Evolutionary conservation across 2,329 filamentous ascomycete genomes (phyloP).

Genomic region (Cadophora gregata): DNA sequence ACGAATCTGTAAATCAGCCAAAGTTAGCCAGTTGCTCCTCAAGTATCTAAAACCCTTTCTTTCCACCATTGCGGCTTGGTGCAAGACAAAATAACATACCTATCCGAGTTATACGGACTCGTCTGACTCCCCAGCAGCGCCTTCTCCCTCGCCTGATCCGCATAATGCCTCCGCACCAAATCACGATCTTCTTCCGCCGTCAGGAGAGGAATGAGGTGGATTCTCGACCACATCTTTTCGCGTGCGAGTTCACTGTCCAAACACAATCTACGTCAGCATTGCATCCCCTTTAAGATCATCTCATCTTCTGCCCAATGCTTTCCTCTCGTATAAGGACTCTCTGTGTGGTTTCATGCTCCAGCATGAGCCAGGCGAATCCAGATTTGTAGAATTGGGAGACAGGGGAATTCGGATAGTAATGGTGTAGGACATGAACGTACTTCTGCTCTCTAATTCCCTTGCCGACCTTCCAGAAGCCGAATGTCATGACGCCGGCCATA

Average conservation of each 20-base stretch:
- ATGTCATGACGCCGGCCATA: conserved; percentile 80
- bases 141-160: conserved; percentile 89
- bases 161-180: conserved; percentile 83
- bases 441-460: conserved; percentile 88
- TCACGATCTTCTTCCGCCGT: conserved; percentile 98
- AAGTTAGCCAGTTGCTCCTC: conserved; percentile 22
- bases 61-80: too few relatives aligned
- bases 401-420: too few relatives aligned
- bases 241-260: conserved; percentile 82
- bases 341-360: too few relatives aligned
- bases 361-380: neutral
- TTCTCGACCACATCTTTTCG: conserved; percentile 98
- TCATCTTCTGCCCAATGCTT: too few relatives aligned
- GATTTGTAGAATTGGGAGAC: too few relatives aligned
- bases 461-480: conserved; percentile 87
- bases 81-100: conserved; percentile 62
- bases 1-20: conserved; percentile 65
- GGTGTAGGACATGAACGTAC: conserved; percentile 61
- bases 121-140: conserved; percentile 83
- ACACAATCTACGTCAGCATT: conserved; percentile 20
- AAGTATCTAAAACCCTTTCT: too few relatives aligned
- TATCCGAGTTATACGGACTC: conserved; percentile 86
- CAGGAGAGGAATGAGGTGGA: conserved; percentile 90
- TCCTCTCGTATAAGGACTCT: too few relatives aligned
- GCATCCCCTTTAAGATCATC: neutral